Evolutionary conservation across 2,329 filamentous ascomycete species (phyloP).

Genomic region (Neocucurbitaria cava): DNA sequence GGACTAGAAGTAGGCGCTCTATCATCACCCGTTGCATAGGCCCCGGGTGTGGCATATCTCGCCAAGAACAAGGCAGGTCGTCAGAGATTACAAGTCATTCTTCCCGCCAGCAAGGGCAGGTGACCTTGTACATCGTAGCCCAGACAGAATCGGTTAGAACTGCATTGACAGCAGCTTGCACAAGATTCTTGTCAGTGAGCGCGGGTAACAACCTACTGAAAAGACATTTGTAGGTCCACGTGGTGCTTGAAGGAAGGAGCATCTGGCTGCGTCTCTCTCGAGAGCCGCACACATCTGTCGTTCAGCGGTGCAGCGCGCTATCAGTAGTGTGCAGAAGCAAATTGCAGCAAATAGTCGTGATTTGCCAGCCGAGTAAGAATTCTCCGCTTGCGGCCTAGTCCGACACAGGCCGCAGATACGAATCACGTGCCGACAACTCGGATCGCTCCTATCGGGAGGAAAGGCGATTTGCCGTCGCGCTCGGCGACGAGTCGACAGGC

Average conservation of each 20-base stretch:
- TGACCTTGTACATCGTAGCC: constrained; percentile 5
- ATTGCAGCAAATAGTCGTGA: constrained; percentile 32
- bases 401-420: constrained; percentile 19
- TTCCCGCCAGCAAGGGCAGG: neutral
- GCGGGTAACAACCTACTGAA: neutral
- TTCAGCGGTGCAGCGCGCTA: constrained; percentile 24
- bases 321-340: constrained; percentile 22
- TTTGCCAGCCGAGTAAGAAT: constrained; percentile 22
- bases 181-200: neutral
- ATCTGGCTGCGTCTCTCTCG: neutral
- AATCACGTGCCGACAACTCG: constrained; percentile 19
- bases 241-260: constrained; percentile 1
- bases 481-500: neutral
- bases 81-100: constrained; percentile 4
- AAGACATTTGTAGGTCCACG: constrained; percentile 11
- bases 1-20: constrained; percentile 4
- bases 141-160: neutral
- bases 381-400: constrained; percentile 28
- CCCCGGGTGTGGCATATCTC: constrained; percentile 3
- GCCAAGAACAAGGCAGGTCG: constrained; percentile 8
- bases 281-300: constrained; percentile 21
- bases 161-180: neutral
- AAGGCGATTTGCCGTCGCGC: neutral
- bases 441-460: constrained; percentile 11
- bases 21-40: neutral